These are phyloP conservation scores for Sambucus nigra DNA, from an alignment of 129 eudicot genomes.

Conservation along the genomic window DNA sequence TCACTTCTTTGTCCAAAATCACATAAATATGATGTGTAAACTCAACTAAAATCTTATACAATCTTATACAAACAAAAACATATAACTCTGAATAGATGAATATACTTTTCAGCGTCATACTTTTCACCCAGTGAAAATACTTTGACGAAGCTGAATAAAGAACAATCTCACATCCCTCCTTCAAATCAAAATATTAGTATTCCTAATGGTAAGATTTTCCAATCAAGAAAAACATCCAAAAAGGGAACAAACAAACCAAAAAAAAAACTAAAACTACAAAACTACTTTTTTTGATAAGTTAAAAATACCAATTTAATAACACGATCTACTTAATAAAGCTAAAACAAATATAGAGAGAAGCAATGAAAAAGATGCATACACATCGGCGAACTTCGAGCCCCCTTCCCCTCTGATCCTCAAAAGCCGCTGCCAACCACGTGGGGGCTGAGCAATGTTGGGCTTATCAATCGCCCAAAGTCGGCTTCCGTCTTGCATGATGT, in stretches of 20 bases:
- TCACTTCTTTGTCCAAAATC: too few species aligned
- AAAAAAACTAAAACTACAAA: too few species aligned
- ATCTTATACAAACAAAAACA: too few species aligned
- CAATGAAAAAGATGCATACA: slow-evolving; percentile 39
- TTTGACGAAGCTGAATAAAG: too few species aligned
- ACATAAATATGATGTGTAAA: too few species aligned
- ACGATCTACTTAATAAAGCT: not conserved
- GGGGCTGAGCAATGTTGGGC: slow-evolving; percentile 84
- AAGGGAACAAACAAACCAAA: too few species aligned
- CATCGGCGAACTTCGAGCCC: slow-evolving; percentile 76
- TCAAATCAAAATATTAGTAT: not conserved
- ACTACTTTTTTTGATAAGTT: too few species aligned
- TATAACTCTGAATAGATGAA: too few species aligned
- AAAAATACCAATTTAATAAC: too few species aligned
- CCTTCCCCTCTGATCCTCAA: slow-evolving; percentile 78
- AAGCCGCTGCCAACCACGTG: slow-evolving; percentile 85
- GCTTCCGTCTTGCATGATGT: slow-evolving; percentile 77
- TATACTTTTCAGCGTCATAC: too few species aligned
- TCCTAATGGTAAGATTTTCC: not conserved
- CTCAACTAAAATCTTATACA: too few species aligned
- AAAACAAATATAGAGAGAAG: not conserved
- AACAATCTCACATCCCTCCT: not conserved
- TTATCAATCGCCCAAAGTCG: slow-evolving; percentile 94
- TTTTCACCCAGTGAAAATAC: too few species aligned
- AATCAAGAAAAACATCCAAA: not conserved